A percentile compares a stretch with the other conserved stretches of the same genome.
Evolutionary conservation across 2,329 filamentous ascomycete genomes (phyloP).

Genomic region (Thelonectria olida): DNA sequence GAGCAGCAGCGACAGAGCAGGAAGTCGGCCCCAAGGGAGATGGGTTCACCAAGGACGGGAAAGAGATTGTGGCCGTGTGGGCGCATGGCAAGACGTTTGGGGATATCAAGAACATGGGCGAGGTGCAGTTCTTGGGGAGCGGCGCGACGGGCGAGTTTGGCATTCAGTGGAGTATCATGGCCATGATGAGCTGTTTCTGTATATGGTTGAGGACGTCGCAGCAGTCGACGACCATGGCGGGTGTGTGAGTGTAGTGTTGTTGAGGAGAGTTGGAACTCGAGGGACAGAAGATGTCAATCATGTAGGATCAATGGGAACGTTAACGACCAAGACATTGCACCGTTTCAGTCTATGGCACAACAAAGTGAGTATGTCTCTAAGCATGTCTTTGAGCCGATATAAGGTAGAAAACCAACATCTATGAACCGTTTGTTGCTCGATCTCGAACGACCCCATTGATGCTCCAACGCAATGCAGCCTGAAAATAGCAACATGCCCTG

Average conservation of each 20-base stretch:
- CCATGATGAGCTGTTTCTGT: slow-evolving; percentile 28
- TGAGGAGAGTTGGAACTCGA: neutral
- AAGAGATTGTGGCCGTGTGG: slow-evolving; percentile 32
- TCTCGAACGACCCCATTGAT: no score
- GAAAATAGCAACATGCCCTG: no score
- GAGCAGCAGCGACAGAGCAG: neutral
- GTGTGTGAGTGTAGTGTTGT: no score
- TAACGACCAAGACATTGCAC: no score
- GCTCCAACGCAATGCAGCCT: no score
- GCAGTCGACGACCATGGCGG: neutral
- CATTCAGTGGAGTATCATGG: slow-evolving; percentile 28
- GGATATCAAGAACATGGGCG: slow-evolving; percentile 24
- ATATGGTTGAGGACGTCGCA: slow-evolving; percentile 21
- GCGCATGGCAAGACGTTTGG: slow-evolving; percentile 13
- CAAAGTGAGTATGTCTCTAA: no score
- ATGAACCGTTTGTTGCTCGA: no score
- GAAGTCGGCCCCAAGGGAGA: slow-evolving; percentile 1
- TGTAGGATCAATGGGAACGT: no score
- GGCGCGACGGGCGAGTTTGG: slow-evolving; percentile 29
- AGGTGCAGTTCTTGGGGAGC: slow-evolving; percentile 29
- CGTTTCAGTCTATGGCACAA: no score
- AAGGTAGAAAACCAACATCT: no score
- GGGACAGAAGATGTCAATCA: neutral
- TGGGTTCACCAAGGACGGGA: slow-evolving; percentile 27
- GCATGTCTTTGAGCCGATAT: no score